A percentile compares a stretch with the other conserved stretches of the same genome.
phyloP scores from a whole-genome alignment of 2,329 filamentous ascomycete species.

The Fusarium foetens region DNA sequence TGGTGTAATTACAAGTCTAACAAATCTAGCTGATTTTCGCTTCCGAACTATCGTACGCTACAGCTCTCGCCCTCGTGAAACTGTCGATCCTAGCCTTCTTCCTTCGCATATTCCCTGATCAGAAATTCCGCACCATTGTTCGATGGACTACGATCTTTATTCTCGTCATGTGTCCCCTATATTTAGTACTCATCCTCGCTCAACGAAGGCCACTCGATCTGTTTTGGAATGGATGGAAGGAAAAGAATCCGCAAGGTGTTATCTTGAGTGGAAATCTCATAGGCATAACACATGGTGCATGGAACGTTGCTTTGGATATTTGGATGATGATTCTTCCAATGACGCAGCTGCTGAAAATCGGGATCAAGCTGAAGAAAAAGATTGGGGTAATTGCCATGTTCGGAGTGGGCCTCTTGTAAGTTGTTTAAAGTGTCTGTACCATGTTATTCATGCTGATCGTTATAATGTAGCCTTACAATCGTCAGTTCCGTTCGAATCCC shows the following conservation, averaged over 20 bases:
- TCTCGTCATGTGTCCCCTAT: rapidly evolving
- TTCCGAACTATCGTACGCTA: neutral
- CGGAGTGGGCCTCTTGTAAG: conserved; percentile 1
- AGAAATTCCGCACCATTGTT: neutral
- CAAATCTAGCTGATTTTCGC: neutral
- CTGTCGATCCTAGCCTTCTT: conserved; percentile 4
- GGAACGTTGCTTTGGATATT: conserved; percentile 10
- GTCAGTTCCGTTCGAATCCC: neutral
- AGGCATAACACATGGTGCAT: neutral
- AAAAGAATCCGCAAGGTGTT: neutral
- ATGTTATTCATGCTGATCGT: rapidly evolving
- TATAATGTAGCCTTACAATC: neutral
- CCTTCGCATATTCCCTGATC: conserved; percentile 4
- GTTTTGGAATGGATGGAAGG: conserved; percentile 6
- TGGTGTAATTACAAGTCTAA: rapidly evolving
- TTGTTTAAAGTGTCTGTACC: rapidly evolving
- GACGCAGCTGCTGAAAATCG: neutral
- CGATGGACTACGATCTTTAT: neutral
- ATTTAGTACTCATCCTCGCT: neutral
- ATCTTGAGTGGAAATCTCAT: neutral
- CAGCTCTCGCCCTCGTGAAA: neutral
- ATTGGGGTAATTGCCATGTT: conserved; percentile 15
- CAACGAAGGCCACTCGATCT: neutral
- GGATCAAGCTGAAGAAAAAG: conserved; percentile 2
- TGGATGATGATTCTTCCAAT: conserved; percentile 18